Base-by-base conservation (phyloP, 371 early-diverging fungal genomes). In the Actinomortierella wolfii region DNA sequence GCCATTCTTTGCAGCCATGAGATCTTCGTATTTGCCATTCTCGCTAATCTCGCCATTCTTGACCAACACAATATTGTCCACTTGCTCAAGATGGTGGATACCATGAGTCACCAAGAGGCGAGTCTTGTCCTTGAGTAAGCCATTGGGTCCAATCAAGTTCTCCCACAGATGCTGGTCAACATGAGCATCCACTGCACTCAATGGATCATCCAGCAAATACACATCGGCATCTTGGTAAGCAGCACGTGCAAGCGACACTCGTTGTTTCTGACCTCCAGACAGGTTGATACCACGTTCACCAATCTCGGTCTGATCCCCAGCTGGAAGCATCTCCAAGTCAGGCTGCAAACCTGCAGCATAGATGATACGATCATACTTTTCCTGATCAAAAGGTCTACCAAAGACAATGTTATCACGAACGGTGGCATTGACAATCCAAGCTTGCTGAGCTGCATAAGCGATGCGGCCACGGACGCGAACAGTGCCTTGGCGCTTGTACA, bases 161-260 rank as follows among this genome's bases (percentile, higher is more conserved):
- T 87, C 81, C 76, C 94, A 92, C 13, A 94, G 81, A 62, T 83
- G 82, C n/a, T 83, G 79, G 23, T 94, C 95, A 3, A 97, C 97
- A 60, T 95, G 94, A 0, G 93, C 91, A 79, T 97, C 97, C 0
- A 97, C 94, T 11, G 96, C 96, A 62, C 87, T 83, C 46, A 92
- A 65, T 18, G 94, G 89, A 51, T 94, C 95, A 62, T 95, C 94
- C 56, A 91, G 52, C 25, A 94, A 75, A 51, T 91, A 88, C 8
- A 96, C 83, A 70, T 95, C 94, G 9, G 94, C 89, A 52, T 89
- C 84, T 44, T 89, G 83, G 62, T 96, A 96, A 18, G 93, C 89
- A 15, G 93, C 93, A 21, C 61, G 60, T 5, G 75, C 75, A 8
- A 75, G 44, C n/a, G 67, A 67, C 23, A 80, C 78, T 8, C 89